Base-by-base conservation (phyloP, 495 filamentous ascomycete genomes). In the Aspergillus sclerotiicarbonarius region DNA sequence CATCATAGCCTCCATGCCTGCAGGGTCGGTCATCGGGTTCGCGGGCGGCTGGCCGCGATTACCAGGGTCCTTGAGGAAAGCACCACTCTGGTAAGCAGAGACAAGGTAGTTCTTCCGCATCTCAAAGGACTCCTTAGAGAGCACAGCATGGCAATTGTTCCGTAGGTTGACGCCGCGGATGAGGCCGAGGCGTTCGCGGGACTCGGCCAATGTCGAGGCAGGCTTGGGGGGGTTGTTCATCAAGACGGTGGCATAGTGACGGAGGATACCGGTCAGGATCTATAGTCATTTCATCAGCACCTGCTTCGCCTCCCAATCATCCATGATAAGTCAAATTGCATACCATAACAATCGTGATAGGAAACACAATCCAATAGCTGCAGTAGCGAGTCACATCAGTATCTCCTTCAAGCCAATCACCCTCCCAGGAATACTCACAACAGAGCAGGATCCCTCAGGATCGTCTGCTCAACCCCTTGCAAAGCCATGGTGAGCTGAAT, bases 1-100 rank as follows among this genome's bases (percentile, higher is more conserved):
- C 94, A 98, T 98, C 93, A 98, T 97, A 56, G 90, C 92, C 68
- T 98, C 95, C 95, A 98, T 98, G 49, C 90, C 91, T 50, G 87
- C 89, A n/a, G 94, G 94, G 73, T 98, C 94, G 33, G 87, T 89
- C 90, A 98, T 92, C 18, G 95, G 94, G 73, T 98, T 98, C 51
- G 90, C 85, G 12, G 90, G 87, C 21, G 91, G 88, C 72, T 96
- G 89, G 50, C 92, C 93, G 58, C 86, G 87, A 64, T 79, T 84
- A 12, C 91, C 88, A 6, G 91, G 92, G 62, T 93, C 90, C 72
- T 96, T 97, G 29, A 98, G 76, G 71, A 90, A 98, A 20, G 83
- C 82, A 46, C 95, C 94, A 37, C 82, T 87, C 64, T 95, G 87
- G 77, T 88, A 98, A 13, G 84, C 88, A 0, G 83, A 78, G 15